Conservation (phyloP, 2,329 filamentous ascomycete genomes). For the Chaetomiaceae sp. region DNA sequence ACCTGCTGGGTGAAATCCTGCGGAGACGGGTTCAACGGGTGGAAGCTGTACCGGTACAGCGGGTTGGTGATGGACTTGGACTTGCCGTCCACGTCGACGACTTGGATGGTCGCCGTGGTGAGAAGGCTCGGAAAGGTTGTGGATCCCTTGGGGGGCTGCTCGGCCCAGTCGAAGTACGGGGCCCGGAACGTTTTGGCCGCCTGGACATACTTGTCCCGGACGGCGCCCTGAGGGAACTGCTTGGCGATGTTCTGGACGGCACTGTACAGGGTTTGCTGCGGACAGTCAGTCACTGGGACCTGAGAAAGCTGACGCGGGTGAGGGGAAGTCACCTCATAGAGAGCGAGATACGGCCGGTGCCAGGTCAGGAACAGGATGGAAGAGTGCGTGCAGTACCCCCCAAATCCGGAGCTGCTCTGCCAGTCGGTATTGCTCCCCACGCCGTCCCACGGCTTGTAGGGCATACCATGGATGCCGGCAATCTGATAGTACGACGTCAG, state of each 20-base stretch:
- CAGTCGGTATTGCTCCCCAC: constrained; percentile 32
- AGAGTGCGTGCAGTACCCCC: constrained; percentile 56
- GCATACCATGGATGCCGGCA: constrained; percentile 59
- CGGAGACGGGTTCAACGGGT: constrained; percentile 17
- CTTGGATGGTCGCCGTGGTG: constrained; percentile 18
- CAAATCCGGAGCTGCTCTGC: constrained; percentile 35
- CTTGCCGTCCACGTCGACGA: constrained; percentile 21
- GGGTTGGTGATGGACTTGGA: constrained; percentile 26
- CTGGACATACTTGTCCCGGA: constrained; percentile 22
- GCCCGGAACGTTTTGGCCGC: constrained; percentile 28
- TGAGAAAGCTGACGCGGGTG: background rate
- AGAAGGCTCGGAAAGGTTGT: constrained; percentile 20
- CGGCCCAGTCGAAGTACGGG: constrained; percentile 32
- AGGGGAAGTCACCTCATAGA: constrained; percentile 13
- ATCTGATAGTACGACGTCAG: constrained; percentile 56
- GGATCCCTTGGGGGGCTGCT: constrained; percentile 14
- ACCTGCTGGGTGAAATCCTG: constrained; percentile 22
- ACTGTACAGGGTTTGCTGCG: constrained; percentile 24
- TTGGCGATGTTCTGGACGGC: constrained; percentile 23
- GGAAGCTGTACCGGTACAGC: constrained; percentile 26
- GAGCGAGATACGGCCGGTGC: constrained; percentile 33
- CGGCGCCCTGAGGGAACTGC: constrained; percentile 18
- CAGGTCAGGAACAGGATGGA: constrained; percentile 57
- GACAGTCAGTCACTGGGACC: background rate
- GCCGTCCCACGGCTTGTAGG: constrained; percentile 51